phyloP scores from a whole-genome alignment of 148 eudicot species.

The Diospyros kaki region DNA sequence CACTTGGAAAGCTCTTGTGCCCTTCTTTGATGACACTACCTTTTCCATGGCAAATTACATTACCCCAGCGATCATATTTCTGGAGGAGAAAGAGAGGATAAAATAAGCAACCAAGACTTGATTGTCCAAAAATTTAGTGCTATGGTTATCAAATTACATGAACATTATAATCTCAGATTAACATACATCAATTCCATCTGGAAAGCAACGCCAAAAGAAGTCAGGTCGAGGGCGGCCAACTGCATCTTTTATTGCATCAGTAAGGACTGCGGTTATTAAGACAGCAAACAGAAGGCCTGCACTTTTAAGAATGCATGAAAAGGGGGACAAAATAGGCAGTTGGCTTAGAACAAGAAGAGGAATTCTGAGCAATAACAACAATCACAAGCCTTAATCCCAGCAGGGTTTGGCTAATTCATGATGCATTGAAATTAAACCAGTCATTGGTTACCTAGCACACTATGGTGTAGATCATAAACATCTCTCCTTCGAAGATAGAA shows the following conservation, averaged over 20 bases:
- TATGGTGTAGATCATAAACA: slow-evolving; percentile 35
- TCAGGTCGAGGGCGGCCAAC: slow-evolving; percentile 39
- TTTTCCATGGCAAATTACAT: slow-evolving; percentile 33
- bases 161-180: not conserved
- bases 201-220: slow-evolving; percentile 42
- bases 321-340: not conserved
- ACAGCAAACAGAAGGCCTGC: slow-evolving; percentile 34
- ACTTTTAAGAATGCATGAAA: not conserved
- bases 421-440: no score
- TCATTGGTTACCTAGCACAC: slow-evolving; percentile 20
- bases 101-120: not conserved
- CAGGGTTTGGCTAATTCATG: no score
- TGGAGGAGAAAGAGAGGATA: not conserved
- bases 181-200: slow-evolving; percentile 34
- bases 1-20: slow-evolving; percentile 42
- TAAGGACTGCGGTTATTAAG: slow-evolving; percentile 31
- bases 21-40: slow-evolving; percentile 26
- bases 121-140: not conserved
- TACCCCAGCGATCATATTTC: slow-evolving; percentile 28
- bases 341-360: no score
- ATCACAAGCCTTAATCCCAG: no score
- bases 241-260: slow-evolving; percentile 36
- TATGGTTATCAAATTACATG: no score
- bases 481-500: slow-evolving; percentile 23
- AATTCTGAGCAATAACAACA: no score